Evolutionary conservation across 1,284 basidiomycete genomes (phyloP), one percentile per base, ranked within the genome.

Genomic region (Puccinia novopanici): DNA sequence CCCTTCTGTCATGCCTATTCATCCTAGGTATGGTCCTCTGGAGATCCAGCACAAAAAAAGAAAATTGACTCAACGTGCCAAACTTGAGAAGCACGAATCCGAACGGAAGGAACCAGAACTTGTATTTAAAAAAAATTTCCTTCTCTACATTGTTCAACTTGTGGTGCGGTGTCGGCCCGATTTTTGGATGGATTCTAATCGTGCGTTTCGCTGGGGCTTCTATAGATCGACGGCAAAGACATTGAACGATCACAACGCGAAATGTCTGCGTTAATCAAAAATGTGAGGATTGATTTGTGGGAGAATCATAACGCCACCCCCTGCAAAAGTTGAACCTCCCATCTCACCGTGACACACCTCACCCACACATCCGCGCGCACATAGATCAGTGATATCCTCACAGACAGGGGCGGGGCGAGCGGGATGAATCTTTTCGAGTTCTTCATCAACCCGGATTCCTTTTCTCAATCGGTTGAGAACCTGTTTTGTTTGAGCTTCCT

Each of bases 401-500:
- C 45, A 22, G 4, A 4, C 34, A 15, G 59, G 27, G 80, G 79
- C 19, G 85, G 84, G 9, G 74, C 70, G 10, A 27, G 81, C 0
- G 86, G 87, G 9, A 88, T 92, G 71, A 93, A 94, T 85, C 84
- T 96, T 27, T 95, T 96, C 87, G 87, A 88, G 81, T 92, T 97
- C 84, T 89, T 95, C 68, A 87, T 95, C 82, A 95, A 97, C 84
- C 94, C 94, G 9, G 86, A 91, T 48, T 91, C 93, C 83, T 97
- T 94, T 84, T 91, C 91, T 0, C 94, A 97, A 85, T 93, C 93
- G 0, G 92, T 97, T 27, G 94, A 97, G 86, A 97, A 97, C 84
- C 88, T 96, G 27, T 97, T 97, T 85, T 93, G 96, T 84, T 88
- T 96, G 1, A 94, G 94, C 0, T 97, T 97, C 86, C 88, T 95